Percentiles rank a stretch among this genome's conserved stretches.
Conservation (phyloP, 2,329 filamentous ascomycete genomes). For the Fusarium poae region DNA sequence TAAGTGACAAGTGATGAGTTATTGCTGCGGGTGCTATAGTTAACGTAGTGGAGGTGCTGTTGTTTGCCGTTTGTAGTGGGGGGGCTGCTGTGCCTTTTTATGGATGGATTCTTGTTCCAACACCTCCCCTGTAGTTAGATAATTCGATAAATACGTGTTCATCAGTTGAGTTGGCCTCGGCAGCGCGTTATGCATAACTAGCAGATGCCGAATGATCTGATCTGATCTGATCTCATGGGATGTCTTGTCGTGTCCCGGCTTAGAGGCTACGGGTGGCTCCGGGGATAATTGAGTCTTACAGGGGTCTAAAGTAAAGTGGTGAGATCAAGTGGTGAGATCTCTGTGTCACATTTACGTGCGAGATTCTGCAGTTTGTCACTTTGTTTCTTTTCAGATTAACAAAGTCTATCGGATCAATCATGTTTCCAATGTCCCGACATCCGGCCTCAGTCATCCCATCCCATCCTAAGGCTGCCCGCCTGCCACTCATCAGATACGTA, state of each 20-base stretch:
- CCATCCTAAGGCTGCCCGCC: no score
- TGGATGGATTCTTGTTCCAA: slow-evolving; percentile 13
- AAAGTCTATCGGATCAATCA: no score
- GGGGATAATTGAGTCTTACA: slow-evolving; percentile 18
- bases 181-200: slow-evolving; percentile 11
- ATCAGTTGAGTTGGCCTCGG: slow-evolving; percentile 38
- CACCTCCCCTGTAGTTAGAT: neutral
- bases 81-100: slow-evolving; percentile 41
- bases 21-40: neutral
- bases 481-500: no score
- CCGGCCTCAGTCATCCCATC: no score
- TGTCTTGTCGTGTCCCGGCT: slow-evolving; percentile 10
- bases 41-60: neutral
- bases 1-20: slow-evolving; percentile 19
- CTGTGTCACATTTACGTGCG: neutral
- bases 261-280: slow-evolving; percentile 41
- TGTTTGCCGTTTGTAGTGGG: slow-evolving; percentile 2
- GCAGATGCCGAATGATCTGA: slow-evolving; percentile 35
- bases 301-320: slow-evolving; percentile 10
- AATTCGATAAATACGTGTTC: slow-evolving; percentile 17
- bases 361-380: neutral
- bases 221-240: slow-evolving; percentile 39
- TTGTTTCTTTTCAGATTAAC: neutral
- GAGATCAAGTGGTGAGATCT: slow-evolving; percentile 3
- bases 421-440: no score